Evolutionary conservation across 108 stramenopile genomes (phyloP).

Genomic region (Nannochloropsis oceanica): DNA sequence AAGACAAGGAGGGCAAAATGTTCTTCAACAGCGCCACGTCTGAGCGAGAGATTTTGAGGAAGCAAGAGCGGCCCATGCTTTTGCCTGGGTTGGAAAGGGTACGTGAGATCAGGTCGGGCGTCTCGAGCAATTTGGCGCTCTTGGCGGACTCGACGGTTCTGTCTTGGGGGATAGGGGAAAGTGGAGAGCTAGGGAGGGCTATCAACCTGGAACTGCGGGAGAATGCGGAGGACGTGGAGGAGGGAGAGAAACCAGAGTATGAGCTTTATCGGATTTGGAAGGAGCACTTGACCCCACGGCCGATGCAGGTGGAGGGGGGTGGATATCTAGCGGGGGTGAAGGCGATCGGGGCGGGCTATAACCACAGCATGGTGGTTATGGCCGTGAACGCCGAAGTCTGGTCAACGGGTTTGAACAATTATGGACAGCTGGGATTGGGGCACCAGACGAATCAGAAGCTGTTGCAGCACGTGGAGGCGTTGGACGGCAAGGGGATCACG

Average conservation of each 20-base stretch:
- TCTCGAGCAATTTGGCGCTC: constrained; percentile 11
- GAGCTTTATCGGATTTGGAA: constrained; percentile 21
- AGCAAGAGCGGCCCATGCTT: constrained; percentile 10
- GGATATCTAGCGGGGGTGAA: constrained; percentile 20
- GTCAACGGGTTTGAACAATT: constrained; percentile 63
- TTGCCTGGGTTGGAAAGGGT: constrained; percentile 4
- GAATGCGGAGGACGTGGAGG: background rate
- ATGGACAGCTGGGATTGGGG: constrained; percentile 76
- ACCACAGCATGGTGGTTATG: constrained; percentile 62
- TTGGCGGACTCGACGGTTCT: constrained; percentile 4
- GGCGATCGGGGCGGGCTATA: constrained; percentile 55
- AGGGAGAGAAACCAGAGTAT: constrained; percentile 7
- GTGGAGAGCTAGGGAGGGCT: background rate
- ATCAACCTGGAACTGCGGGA: background rate
- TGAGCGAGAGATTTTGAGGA: constrained; percentile 16
- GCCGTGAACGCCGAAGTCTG: constrained; percentile 40
- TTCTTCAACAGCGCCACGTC: constrained; percentile 12
- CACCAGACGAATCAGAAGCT: constrained; percentile 37
- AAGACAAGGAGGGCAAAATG: constrained; percentile 39
- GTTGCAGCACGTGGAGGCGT: constrained; percentile 32
- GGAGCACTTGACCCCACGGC: constrained; percentile 46
- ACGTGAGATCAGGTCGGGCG: background rate
- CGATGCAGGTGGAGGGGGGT: constrained; percentile 26
- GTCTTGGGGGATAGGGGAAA: constrained; percentile 27
- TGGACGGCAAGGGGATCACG: constrained; percentile 44